These are phyloP conservation scores for Sphagnum magellanicum DNA, from an alignment of 228 moss, liverwort and hornwort genomes.

Conservation along the genomic window DNA sequence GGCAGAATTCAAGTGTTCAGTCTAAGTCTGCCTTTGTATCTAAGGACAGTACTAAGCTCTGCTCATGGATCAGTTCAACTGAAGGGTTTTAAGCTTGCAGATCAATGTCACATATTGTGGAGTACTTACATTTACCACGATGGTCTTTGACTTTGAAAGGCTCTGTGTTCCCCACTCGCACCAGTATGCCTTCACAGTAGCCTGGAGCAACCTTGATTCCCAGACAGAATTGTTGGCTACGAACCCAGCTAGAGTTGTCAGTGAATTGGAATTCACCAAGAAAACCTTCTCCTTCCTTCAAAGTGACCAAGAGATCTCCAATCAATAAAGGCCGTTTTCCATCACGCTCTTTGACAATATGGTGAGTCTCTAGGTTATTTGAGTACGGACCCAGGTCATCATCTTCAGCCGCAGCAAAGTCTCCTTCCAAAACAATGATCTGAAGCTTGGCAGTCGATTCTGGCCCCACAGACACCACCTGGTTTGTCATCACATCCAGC, in stretches of 20 bases:
- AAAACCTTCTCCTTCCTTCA: conserved; percentile 23
- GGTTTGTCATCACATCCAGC: conserved; percentile 14
- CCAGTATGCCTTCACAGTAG: conserved; percentile 28
- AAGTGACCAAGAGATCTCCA: conserved; percentile 19
- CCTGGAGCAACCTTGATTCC: conserved; percentile 21
- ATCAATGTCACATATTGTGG: too few relatives aligned
- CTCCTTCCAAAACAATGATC: conserved; percentile 23
- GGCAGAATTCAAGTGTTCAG: too few relatives aligned
- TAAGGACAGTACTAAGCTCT: conserved; percentile 5
- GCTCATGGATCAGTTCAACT: neutral
- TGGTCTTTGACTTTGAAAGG: conserved; percentile 52
- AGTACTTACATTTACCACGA: conserved; percentile 39
- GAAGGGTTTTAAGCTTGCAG: neutral
- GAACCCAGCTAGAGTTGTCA: conserved; percentile 28
- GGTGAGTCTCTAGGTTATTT: neutral
- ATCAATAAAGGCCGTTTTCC: conserved; percentile 25
- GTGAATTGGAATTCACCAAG: conserved; percentile 24
- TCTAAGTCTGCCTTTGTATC: too few relatives aligned
- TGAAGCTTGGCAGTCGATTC: conserved; percentile 24
- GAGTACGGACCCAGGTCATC: conserved; percentile 1
- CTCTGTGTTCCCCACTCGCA: conserved; percentile 53
- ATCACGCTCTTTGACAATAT: conserved; percentile 21
- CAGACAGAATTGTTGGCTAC: conserved; percentile 23
- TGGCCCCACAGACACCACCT: conserved; percentile 15
- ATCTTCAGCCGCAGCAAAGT: conserved; percentile 8